These are phyloP conservation scores for Berberis vulgaris DNA, from an alignment of 164 flowering plant species.

Conservation along the genomic window DNA sequence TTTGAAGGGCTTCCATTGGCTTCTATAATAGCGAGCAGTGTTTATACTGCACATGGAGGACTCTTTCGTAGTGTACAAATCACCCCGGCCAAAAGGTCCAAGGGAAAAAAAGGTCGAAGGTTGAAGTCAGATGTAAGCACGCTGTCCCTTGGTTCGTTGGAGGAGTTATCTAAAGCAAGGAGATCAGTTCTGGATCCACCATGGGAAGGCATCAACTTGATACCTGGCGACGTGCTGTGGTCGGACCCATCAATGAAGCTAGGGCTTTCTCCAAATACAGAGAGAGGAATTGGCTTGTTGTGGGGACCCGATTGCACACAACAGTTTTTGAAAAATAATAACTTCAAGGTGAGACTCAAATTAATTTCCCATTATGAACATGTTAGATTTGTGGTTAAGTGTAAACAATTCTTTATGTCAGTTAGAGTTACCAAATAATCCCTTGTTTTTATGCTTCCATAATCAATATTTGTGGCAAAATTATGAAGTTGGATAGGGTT, in stretches of 20 bases:
- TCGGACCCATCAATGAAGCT: slow-evolving; percentile 88
- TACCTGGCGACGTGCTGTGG: slow-evolving; percentile 98
- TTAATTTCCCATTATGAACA: background rate
- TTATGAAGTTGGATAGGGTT: too few species aligned
- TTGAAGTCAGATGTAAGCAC: slow-evolving; percentile 25
- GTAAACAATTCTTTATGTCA: background rate
- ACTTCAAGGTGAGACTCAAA: slow-evolving; percentile 52
- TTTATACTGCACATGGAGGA: slow-evolving; percentile 97
- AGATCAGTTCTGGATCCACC: slow-evolving; percentile 96
- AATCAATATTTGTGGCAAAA: too few species aligned
- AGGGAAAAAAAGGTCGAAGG: slow-evolving; percentile 65
- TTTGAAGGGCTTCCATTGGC: slow-evolving; percentile 96
- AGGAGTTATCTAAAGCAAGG: slow-evolving; percentile 77
- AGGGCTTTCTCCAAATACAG: slow-evolving; percentile 87
- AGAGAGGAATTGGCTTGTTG: slow-evolving; percentile 88
- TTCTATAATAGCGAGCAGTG: slow-evolving; percentile 68
- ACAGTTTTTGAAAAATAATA: slow-evolving; percentile 58
- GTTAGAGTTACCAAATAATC: background rate
- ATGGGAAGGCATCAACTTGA: slow-evolving; percentile 87
- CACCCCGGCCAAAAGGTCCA: slow-evolving; percentile 48
- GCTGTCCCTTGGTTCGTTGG: slow-evolving; percentile 72
- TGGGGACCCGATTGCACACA: slow-evolving; percentile 99
- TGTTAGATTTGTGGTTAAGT: background rate
- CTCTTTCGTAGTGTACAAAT: slow-evolving; percentile 61
- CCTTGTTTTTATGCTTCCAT: too few species aligned